Conservation (phyloP, 2,329 filamentous ascomycete genomes). For the Annulohypoxylon truncatum region DNA sequence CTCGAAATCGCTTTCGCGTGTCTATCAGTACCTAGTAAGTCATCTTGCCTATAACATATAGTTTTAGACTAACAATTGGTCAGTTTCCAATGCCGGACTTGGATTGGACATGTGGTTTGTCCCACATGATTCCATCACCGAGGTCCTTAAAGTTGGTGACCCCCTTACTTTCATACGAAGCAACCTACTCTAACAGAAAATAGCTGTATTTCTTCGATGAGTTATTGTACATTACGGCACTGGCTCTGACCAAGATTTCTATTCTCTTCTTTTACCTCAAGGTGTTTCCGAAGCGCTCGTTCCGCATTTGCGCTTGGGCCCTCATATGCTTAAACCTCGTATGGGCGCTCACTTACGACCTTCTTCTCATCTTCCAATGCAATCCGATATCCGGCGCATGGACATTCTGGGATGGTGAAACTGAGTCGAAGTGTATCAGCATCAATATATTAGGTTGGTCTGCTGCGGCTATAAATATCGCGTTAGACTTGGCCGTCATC, state of each 20-base stretch:
- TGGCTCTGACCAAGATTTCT: conserved; percentile 52
- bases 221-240: conserved; percentile 47
- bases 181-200: not conserved
- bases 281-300: conserved; percentile 48
- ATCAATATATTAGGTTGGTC: conserved; percentile 51
- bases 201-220: conserved; percentile 50
- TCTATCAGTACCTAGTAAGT: conserved; percentile 47
- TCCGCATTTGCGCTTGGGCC: conserved; percentile 43
- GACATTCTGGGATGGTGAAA: conserved; percentile 50
- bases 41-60: not conserved
- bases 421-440: conserved; percentile 48
- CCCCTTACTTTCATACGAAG: not conserved
- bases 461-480: conserved; percentile 50
- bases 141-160: conserved; percentile 52
- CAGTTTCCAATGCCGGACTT: conserved; percentile 55
- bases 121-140: conserved; percentile 55
- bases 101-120: conserved; percentile 60
- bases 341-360: conserved; percentile 45
- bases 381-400: conserved; percentile 48
- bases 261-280: conserved; percentile 54
- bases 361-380: conserved; percentile 50
- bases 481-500: conserved; percentile 48
- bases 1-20: conserved; percentile 43
- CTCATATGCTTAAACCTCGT: conserved; percentile 48
- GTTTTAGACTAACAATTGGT: conserved; percentile 11